Percentiles rank a stretch among this genome's conserved stretches.
These are phyloP conservation scores for Salvia hispanica DNA, from an alignment of 257 asterid species.

Conservation along the genomic window DNA sequence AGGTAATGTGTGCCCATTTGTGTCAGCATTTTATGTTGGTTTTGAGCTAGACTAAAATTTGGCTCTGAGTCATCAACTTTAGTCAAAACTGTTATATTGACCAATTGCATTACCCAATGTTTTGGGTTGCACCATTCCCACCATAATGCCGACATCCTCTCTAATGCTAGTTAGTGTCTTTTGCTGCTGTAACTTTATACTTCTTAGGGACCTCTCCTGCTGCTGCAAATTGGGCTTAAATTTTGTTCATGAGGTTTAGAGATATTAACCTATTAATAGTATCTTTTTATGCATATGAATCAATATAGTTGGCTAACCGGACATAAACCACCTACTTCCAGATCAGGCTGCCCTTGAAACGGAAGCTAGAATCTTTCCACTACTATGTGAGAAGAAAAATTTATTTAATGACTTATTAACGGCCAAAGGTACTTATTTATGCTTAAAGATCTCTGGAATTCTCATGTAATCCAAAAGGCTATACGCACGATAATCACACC, in stretches of 20 bases:
- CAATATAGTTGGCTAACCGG: conserved; percentile 30
- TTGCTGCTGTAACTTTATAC: conserved; percentile 22
- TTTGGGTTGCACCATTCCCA: conserved; percentile 16
- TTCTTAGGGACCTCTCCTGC: conserved; percentile 10
- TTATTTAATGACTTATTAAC: conserved; percentile 87
- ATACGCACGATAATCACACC: conserved; percentile 22
- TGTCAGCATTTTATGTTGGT: conserved; percentile 7
- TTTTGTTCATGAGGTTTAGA: conserved; percentile 25
- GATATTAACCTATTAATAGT: conserved; percentile 13
- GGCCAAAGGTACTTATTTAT: conserved; percentile 67
- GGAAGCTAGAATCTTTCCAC: conserved; percentile 90
- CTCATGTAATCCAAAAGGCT: conserved; percentile 27
- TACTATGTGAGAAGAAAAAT: conserved; percentile 83
- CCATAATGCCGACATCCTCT: conserved; percentile 22
- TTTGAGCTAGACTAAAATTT: conserved; percentile 2
- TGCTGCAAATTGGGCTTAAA: conserved; percentile 23
- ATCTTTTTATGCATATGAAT: conserved; percentile 8
- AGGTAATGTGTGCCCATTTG: conserved; percentile 52
- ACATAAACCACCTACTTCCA: conserved; percentile 43
- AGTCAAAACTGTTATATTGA: conserved; percentile 19
- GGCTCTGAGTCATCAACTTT: conserved; percentile 16
- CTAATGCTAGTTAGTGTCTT: conserved; percentile 26
- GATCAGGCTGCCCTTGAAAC: conserved; percentile 93
- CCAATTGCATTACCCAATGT: conserved; percentile 8
- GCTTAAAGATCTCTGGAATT: conserved; percentile 32